Evolutionary conservation across 352 stramenopile genomes (phyloP), one percentile per base, ranked within the genome.

Genomic region (Pythium myriotylum): DNA sequence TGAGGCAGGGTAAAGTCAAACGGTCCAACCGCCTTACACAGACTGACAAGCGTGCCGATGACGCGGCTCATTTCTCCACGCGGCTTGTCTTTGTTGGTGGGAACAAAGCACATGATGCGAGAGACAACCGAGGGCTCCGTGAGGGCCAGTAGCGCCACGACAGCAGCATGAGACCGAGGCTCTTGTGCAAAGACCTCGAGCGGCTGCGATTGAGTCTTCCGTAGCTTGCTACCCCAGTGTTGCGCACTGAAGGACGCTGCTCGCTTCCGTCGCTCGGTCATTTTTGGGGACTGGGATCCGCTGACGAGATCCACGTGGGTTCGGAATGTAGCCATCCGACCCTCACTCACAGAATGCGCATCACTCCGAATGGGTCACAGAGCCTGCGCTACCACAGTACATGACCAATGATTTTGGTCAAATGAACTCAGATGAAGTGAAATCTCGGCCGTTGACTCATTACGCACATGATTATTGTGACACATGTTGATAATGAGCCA

Each of bases 91-190:
- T 14, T 47, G 10, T 39, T 19, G 4, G 23, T 32, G 17, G 51
- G 51, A 24, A 58, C 47, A 23, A 58, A 58, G 39, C 43, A 39
- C 24, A 49, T 48, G 19, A 58, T 33, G 13, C 27, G 16, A n/a
- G 20, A 26, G 22, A 58, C 37, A 24, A 58, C 47, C 8, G 24
- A 16, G 3, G 51, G 51, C 7, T 58, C 51, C 2, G 51, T 58
- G 22, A 58, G 51, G 2, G 51, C 51, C 14, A 58, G 26, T 1
- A 58, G 51, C 51, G 51, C 51, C 5, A 58, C 51, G 6, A 58
- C 51, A 14, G 51, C 40, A 13, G 29, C 27, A 6, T 20, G 8
- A 3, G 27, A 24, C 9, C 20, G 46, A 22, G 48, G 19, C 7
- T 4, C 2, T 20, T 19, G 48, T 10, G 29, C 10, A 5, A 35